Conservation (phyloP, 345 rosid genomes). For the Linum tenue region DNA sequence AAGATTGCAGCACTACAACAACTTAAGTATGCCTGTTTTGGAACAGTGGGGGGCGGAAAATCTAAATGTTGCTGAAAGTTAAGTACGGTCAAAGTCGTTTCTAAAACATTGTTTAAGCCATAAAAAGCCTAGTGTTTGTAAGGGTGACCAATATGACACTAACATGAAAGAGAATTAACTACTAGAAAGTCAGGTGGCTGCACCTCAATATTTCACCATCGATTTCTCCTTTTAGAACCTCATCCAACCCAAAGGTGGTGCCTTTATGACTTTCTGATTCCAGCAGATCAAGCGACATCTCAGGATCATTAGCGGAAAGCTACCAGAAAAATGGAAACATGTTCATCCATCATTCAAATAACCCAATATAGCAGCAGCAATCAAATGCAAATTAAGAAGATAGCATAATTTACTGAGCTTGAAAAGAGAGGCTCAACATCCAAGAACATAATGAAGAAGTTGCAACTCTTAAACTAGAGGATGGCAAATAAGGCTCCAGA, state of each 20-base stretch:
- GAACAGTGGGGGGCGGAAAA: neutral
- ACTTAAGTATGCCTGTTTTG: too few species aligned
- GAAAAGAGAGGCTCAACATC: neutral
- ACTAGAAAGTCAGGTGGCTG: slow-evolving; percentile 8
- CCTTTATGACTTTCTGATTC: slow-evolving; percentile 57
- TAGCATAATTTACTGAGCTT: neutral
- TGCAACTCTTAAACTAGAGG: neutral
- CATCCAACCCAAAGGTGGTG: slow-evolving; percentile 38
- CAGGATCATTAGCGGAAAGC: slow-evolving; percentile 64
- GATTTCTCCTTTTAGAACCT: slow-evolving; percentile 51
- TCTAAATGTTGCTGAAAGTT: neutral
- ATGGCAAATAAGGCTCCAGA: neutral
- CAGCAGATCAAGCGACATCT: slow-evolving; percentile 41
- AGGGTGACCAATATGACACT: neutral
- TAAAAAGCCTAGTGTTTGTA: neutral
- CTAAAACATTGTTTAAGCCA: neutral
- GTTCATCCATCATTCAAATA: neutral
- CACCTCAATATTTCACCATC: slow-evolving; percentile 56
- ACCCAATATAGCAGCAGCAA: neutral
- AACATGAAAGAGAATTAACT: slow-evolving; percentile 4
- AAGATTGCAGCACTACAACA: too few species aligned
- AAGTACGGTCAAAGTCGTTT: neutral
- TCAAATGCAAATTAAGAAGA: neutral
- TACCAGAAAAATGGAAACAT: slow-evolving; percentile 33
- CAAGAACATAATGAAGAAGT: neutral